Conservation (phyloP, 129 eudicot genomes). For the Glebionis coronaria region DNA sequence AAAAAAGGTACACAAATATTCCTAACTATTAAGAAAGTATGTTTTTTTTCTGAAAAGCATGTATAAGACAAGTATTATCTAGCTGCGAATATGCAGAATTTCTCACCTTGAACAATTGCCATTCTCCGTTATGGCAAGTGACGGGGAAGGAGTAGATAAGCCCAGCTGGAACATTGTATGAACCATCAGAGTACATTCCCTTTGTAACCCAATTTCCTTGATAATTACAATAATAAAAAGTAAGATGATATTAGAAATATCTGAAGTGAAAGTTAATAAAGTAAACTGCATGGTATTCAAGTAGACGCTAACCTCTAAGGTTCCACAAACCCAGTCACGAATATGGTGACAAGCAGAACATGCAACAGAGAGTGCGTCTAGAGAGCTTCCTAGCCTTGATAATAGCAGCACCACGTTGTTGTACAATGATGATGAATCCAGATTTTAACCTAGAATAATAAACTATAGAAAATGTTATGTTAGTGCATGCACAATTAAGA, state of each 20-base stretch:
- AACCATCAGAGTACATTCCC: too few relatives aligned
- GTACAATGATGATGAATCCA: too few relatives aligned
- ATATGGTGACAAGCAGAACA: slow-evolving; percentile 99
- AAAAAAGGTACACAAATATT: background rate
- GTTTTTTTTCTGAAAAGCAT: too few relatives aligned
- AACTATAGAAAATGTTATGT: background rate
- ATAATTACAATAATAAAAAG: background rate
- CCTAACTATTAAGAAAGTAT: background rate
- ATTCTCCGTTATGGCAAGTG: slow-evolving; percentile 86
- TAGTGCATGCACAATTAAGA: background rate
- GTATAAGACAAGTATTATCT: too few relatives aligned
- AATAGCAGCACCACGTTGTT: too few relatives aligned
- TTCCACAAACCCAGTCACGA: slow-evolving; percentile 98
- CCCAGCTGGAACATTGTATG: slow-evolving; percentile 95
- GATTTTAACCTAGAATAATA: slow-evolving; percentile 57
- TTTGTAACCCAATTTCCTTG: slow-evolving; percentile 98
- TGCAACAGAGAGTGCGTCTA: slow-evolving; percentile 97
- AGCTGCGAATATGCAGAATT: background rate
- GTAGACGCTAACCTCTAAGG: slow-evolving; percentile 69
- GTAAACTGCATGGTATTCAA: background rate
- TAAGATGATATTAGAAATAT: background rate
- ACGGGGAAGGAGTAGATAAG: slow-evolving; percentile 98
- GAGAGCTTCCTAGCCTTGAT: too few relatives aligned
- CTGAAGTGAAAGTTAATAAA: too few relatives aligned
- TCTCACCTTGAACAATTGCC: slow-evolving; percentile 96